Evolutionary conservation across 257 asterid genomes (phyloP), one percentile per base, ranked within the genome.

Genomic region (Craterostigma plantagineum): DNA sequence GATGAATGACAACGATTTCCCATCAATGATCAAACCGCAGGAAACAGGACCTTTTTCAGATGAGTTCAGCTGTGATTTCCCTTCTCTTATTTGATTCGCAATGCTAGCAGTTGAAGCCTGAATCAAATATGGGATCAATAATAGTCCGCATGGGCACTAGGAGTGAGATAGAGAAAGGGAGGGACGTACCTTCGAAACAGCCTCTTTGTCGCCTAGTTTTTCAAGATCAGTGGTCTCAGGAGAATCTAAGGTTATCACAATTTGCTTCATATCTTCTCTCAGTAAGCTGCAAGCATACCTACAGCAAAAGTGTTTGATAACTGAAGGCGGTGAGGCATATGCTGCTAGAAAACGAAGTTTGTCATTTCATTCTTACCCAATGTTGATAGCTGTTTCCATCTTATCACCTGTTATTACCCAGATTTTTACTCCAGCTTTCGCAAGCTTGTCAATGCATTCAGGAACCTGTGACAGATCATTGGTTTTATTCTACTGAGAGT

Each of bases 401-500:
- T 87, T 79, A 62, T 87, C 98, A 39, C 98, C 98, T 2, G 98
- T 87, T 60, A 87, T 76, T 62, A 87, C 92, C 98, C 98, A 87
- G 54, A 87, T 68, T 68, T 75, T 87, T 43, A 87, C 68, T 48
- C 98, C 98, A 30, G 98, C 93, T 41, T 46, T 55, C 51, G 75
- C 80, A 23, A 87, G 93, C 63, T 76, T 87, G 52, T 65, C 74
- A 16, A 87, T 87, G 76, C 98, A 87, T 70, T 77, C 86, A 11
- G 98, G 93, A 56, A 87, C 98, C 98, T 87, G 52, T 45, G 59
- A 9, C 42, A 7, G 49, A 51, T 23, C 17, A 38, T 38, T n/a
- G 15, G 18, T 35, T 49, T 38, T 16, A 34, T 16, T 30, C 16
- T 16, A 56, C 54, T 37, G 36, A 33, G 36, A 48, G 10, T 18